Percentiles rank a stretch among this genome's conserved stretches.
Evolutionary conservation across 345 rosid species (phyloP).

Genomic region (Hibiscus syriacus): DNA sequence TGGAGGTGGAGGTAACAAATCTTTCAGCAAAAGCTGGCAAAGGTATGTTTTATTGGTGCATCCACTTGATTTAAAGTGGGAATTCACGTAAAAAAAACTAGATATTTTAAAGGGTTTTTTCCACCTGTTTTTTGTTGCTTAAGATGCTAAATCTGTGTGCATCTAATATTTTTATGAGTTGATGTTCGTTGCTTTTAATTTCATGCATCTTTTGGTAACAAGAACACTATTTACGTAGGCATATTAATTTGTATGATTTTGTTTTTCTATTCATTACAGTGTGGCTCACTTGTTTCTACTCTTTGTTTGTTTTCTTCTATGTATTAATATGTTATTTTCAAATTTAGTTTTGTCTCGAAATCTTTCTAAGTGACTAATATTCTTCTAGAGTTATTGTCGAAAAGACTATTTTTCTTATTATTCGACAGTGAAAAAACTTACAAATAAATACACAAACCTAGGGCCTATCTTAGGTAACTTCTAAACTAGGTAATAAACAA

Average conservation of each 20-base stretch:
- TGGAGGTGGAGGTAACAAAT: slow-evolving; percentile 98
- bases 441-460: too few species aligned
- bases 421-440: too few species aligned
- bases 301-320: neutral
- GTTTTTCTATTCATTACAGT: neutral
- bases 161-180: neutral
- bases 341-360: too few species aligned
- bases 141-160: neutral
- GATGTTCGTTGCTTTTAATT: neutral
- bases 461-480: too few species aligned
- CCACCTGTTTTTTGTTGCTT: neutral
- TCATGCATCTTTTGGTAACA: too few species aligned
- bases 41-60: slow-evolving; percentile 41
- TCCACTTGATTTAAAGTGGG: neutral
- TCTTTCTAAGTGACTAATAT: neutral
- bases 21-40: slow-evolving; percentile 99
- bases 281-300: neutral
- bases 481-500: too few species aligned
- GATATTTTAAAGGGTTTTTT: neutral
- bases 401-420: too few species aligned
- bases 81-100: neutral
- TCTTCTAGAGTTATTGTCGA: neutral
- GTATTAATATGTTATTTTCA: too few species aligned
- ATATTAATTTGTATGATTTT: neutral
- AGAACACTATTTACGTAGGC: neutral